Evolutionary conservation across 2,329 filamentous ascomycete genomes (phyloP), one percentile per base, ranked within the genome.

Genomic region (Phialophora chinensis): DNA sequence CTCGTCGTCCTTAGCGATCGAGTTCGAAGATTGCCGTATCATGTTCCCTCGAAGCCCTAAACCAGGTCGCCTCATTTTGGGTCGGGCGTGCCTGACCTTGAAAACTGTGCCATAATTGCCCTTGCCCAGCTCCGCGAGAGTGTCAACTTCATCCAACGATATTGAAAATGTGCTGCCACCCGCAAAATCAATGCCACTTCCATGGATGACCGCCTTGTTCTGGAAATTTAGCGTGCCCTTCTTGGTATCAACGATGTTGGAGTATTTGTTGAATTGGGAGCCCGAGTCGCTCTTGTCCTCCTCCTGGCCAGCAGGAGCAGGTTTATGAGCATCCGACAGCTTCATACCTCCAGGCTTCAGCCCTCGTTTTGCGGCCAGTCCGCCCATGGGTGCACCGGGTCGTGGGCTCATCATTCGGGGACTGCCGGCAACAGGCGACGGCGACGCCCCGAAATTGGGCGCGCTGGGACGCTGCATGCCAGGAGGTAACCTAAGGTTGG

Each of bases 41-140:
- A 87, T 85, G 74, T 87, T 88, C 23, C 87, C 87, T 56, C 85
- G 82, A 63, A 89, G 73, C 31, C 87, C 87, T 72, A 85, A 80
- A 1, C 87, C 87, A 8, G 84, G 84, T 74, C 83, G 84, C 62
- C 87, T 83, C 77, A 89, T 84, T 55, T 84, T 83, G 7, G 87
- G 87, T 74, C 92, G 89, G 64, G 91, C 88, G 79, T 99, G 95
- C 73, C 90, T 88, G 65, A 98, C 95, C 78, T 95, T 97, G 85
- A 96, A 98, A 3, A 99, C 95, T 1, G 94, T 98, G 67, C 95
- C 95, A 74, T 99, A 99, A 77, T 99, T 99, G 49, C 95, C 95
- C 79, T 98, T 99, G 55, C 95, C 95, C 12, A 99, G 82, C 81
- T 99, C 95, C 68, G 94, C 92, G 65, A 98, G 77, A 1, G 92